Evolutionary conservation across 2,329 filamentous ascomycete species (phyloP), one percentile per base, ranked within the genome.

Genomic region (Xylaria sp.): DNA sequence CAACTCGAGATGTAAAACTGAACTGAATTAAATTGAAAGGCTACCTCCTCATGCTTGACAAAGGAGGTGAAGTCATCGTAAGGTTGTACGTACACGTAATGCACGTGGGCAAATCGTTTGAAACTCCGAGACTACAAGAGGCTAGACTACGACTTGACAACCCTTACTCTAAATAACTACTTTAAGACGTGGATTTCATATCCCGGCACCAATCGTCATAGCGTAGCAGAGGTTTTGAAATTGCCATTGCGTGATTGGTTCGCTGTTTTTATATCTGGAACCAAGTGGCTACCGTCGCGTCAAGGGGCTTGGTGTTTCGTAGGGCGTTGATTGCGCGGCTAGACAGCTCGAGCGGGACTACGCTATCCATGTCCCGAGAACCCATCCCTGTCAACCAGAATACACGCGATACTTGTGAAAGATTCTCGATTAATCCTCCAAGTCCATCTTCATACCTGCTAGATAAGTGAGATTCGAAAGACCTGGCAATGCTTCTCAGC

Each of bases 241-340:
- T 53, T 19, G 35, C 12, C 19, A 42, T 53, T 19, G 19, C 23
- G 35, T 53, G 50, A 15, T 53, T 53, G 50, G 50, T 25, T 42
- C 35, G n/a, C 35, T 46, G 35, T 12, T 53, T 42, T 42, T 37
- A n/a, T 42, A 53, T 42, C 35, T 12, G 35, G 21, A 38, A n/a
- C 35, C 35, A 1, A 21, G 35, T 51, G 43, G 23, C 43, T 46
- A 46, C 21, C 23, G 42, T 25, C 9, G 42, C 42, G 28, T 45
- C 28, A 37, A 21, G 33, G 50, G 37, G 15, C 21, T 33, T 42
- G 51, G 51, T 33, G n/a, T 28, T 54, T 54, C 14, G 51, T 42
- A 15, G 38, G 31, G 38, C 51, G 17, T 52, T 52, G 35, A 52
- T 52, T 52, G 49, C 49, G 49, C 33, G 33, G 49, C 33, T 52